phyloP scores from a whole-genome alignment of 2,329 filamentous ascomycete genomes.

The Orbilia javanica region DNA sequence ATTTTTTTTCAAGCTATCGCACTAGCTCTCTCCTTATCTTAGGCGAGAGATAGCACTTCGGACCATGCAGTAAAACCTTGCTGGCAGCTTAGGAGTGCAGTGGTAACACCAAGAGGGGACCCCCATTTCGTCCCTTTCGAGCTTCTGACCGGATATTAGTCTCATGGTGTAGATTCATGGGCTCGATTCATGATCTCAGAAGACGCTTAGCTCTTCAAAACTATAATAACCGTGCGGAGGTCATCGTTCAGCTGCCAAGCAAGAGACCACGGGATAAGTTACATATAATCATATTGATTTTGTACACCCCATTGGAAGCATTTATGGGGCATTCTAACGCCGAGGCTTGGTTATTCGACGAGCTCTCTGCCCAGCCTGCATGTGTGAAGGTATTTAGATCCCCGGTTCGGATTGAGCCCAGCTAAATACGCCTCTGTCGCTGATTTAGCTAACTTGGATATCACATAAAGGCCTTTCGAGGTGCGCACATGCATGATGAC shows the following conservation, averaged over 20 bases:
- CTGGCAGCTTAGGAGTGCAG: background rate
- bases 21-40: background rate
- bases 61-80: background rate
- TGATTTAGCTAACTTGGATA: background rate
- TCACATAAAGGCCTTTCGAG: too few species aligned
- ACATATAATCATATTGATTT: background rate
- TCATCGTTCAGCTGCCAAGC: background rate
- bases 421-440: background rate
- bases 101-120: background rate
- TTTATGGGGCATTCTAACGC: background rate
- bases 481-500: too few species aligned
- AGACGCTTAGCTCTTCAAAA: background rate
- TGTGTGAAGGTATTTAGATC: background rate
- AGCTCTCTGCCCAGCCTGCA: background rate
- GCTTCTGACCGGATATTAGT: background rate
- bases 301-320: too few species aligned
- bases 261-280: background rate
- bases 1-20: too few species aligned
- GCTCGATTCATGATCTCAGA: background rate
- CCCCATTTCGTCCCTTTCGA: background rate
- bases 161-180: background rate
- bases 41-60: constrained; percentile 3
- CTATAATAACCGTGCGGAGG: background rate
- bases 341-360: background rate
- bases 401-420: background rate